Evolutionary conservation across 2,329 filamentous ascomycete genomes (phyloP).

Genomic region (Botrytis aclada): DNA sequence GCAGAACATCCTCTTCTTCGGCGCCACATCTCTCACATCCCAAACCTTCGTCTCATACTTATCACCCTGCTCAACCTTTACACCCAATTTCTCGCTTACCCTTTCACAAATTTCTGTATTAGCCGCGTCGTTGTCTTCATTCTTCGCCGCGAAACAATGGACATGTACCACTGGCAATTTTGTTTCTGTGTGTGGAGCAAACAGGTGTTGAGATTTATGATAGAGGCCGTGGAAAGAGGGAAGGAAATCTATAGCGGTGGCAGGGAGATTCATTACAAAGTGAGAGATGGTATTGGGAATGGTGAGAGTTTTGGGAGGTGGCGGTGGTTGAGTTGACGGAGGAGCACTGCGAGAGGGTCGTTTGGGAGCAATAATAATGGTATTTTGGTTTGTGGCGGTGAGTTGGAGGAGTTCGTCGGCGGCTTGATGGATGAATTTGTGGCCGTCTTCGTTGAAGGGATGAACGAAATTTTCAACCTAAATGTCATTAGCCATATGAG

Average conservation of each 20-base stretch:
- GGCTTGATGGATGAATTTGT: constrained; percentile 71
- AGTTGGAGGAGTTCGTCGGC: constrained; percentile 58
- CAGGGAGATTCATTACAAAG: constrained; percentile 97
- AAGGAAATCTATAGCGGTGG: constrained; percentile 82
- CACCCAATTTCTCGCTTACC: constrained; percentile 51
- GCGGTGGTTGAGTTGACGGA: constrained; percentile 34
- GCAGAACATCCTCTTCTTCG: constrained; percentile 95
- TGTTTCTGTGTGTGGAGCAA: constrained; percentile 55
- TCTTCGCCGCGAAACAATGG: constrained; percentile 90
- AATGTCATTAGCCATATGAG: constrained; percentile 5
- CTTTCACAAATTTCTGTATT: constrained; percentile 64
- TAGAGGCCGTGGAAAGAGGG: constrained; percentile 76
- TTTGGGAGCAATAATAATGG: constrained; percentile 49
- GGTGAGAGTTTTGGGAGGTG: constrained; percentile 44
- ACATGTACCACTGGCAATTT: constrained; percentile 81
- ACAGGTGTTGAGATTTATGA: constrained; percentile 63
- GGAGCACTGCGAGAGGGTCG: constrained; percentile 28
- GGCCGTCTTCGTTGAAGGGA: constrained; percentile 78
- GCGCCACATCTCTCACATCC: constrained; percentile 82
- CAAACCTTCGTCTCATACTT: constrained; percentile 48
- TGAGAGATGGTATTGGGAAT: constrained; percentile 80
- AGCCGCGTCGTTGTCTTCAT: constrained; percentile 65
- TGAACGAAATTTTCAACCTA: constrained; percentile 67
- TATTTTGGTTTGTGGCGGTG: constrained; percentile 49
- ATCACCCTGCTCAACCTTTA: constrained; percentile 45